Evolutionary conservation across 257 asterid genomes (phyloP), one percentile per base, ranked within the genome.

Genomic region (Echites panduratus): DNA sequence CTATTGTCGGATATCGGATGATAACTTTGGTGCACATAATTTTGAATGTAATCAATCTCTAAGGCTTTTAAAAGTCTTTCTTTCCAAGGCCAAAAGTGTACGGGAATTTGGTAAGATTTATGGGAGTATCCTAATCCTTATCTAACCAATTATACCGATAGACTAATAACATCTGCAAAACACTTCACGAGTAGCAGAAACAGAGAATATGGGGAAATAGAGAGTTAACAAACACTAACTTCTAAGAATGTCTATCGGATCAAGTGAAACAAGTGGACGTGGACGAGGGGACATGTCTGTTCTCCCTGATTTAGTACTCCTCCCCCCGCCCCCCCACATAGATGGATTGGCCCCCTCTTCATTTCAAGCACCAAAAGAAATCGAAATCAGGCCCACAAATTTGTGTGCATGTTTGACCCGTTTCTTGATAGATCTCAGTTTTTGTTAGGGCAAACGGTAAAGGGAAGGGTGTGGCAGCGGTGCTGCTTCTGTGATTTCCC

Each of bases 191-290:
- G 41, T 54, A 38, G 6, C 44, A 24, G 41, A 52, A 47, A 74
- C 27, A 20, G 40, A 32, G 52, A 53, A 26, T 43, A 38, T 4
- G n/a, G 66, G 14, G 35, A 43, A 26, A 13, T 6, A 14, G 26
- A 35, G 57, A 66, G 79, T 49, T 48, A 71, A 66, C 83, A 72
- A 80, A 72, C 70, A 72, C 80, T 67, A 72, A 66, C 61, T 47
- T 76, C 80, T 76, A 80, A 80, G 19, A 72, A 68, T 41, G 54
- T 70, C 66, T 5, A 56, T 41, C 6, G 43, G 38, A 35, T 66
- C 58, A 49, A 27, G 24, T 50, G 70, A 53, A 68, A 57, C 49
- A 56, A 45, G 70, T 54, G 80, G 76, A 70, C 29, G 50, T 49
- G 57, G 75, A 35, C 43, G 27, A n/a, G 17, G 56, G 66, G 73